Evolutionary conservation across 805 yeast species (phyloP).

Genomic region (Hemisphaericaspora nanyangensis): DNA sequence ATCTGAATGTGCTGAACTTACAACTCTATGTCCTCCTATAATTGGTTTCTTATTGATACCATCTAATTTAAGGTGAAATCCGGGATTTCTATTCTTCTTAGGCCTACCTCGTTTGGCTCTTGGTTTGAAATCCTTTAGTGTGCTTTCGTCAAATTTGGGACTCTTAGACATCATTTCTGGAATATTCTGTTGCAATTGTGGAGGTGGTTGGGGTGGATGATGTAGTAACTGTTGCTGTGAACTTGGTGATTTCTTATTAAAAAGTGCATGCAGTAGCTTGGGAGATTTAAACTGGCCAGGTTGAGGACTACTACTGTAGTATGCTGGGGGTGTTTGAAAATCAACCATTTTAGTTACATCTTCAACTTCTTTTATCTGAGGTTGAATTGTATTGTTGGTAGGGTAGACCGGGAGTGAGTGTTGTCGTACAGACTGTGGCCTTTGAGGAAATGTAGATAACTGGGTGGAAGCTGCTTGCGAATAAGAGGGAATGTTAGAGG

Average conservation of each 20-base stretch:
- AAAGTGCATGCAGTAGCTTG: not conserved
- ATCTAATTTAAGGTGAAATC: constrained; percentile 24
- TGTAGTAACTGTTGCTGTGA: not conserved
- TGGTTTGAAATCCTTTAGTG: constrained; percentile 1
- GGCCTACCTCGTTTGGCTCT: constrained; percentile 9
- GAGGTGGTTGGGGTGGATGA: not conserved
- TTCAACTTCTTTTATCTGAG: not conserved
- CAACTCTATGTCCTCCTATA: constrained; percentile 1
- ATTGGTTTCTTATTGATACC: constrained; percentile 10
- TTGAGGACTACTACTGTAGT: too few species aligned
- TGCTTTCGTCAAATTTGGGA: not conserved
- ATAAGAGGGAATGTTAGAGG: too few species aligned
- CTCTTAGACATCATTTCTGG: not conserved
- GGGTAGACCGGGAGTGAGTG: constrained; percentile 1
- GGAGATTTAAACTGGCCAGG: not conserved
- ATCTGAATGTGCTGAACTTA: constrained; percentile 17
- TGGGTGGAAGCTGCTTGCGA: not conserved
- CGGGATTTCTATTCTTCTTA: constrained; percentile 17
- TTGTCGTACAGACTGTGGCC: constrained; percentile 1
- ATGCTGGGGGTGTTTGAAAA: too few species aligned
- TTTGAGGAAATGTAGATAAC: not conserved
- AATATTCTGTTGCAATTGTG: not conserved
- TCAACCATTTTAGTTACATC: too few species aligned
- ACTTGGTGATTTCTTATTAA: not conserved
- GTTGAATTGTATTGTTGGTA: not conserved